Conservation (phyloP, 805 yeast species). For the Saccharomyces eubayanus region DNA sequence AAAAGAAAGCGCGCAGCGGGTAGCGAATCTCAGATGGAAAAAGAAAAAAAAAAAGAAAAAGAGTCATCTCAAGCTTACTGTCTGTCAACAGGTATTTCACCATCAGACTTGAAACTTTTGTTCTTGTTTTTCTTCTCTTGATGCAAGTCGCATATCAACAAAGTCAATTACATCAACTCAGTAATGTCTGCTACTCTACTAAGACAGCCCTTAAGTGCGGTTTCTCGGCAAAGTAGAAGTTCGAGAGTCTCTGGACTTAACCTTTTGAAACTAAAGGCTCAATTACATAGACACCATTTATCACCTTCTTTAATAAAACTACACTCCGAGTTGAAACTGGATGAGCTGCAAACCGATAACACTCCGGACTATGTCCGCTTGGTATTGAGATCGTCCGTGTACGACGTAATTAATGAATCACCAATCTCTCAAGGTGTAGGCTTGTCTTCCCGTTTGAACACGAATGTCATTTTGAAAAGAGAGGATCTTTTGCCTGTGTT, state of each 20-base stretch:
- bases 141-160: background rate
- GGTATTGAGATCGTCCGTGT: slow-evolving; percentile 85
- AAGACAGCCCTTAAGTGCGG: background rate
- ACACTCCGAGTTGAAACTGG: slow-evolving; percentile 27
- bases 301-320: slow-evolving; percentile 20
- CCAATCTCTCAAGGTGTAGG: slow-evolving; percentile 73
- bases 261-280: slow-evolving; percentile 10
- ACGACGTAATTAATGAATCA: slow-evolving; percentile 88
- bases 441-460: slow-evolving; percentile 63
- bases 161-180: background rate
- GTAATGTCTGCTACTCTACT: background rate
- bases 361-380: slow-evolving; percentile 90
- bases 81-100: background rate
- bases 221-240: background rate
- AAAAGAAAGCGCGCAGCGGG: background rate
- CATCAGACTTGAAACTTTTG: background rate
- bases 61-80: background rate
- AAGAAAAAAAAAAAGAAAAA: background rate
- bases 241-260: background rate
- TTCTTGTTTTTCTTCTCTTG: background rate
- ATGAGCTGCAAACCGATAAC: slow-evolving; percentile 52
- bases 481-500: slow-evolving; percentile 94
- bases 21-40: background rate
- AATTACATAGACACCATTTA: slow-evolving; percentile 12
- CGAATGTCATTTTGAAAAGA: slow-evolving; percentile 73